A percentile compares a stretch with the other conserved stretches of the same genome.
These are phyloP conservation scores for Clavulina sp. DNA, from an alignment of 768 basidiomycete species.

Conservation along the genomic window DNA sequence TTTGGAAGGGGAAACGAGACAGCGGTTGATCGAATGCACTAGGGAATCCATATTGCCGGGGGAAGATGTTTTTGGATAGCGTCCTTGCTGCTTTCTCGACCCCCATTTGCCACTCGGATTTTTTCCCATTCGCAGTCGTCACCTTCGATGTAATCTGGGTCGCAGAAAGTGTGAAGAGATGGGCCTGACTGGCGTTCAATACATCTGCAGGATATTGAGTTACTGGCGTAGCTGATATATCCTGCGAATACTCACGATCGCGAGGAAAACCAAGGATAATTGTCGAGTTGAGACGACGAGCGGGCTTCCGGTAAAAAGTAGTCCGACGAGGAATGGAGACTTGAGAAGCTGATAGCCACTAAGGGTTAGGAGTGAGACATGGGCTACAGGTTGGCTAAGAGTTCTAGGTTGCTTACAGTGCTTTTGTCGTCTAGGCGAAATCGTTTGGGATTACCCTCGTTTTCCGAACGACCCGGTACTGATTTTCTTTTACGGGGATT, in stretches of 20 bases:
- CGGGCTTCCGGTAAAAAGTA: slow-evolving; percentile 51
- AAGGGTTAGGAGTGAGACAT: neutral
- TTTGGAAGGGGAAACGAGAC: too few species aligned
- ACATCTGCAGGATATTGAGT: neutral
- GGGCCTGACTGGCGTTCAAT: neutral
- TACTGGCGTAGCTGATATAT: neutral
- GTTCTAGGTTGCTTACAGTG: slow-evolving; percentile 15
- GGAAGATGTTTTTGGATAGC: slow-evolving; percentile 57
- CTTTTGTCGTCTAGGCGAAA: neutral
- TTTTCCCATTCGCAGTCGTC: slow-evolving; percentile 9
- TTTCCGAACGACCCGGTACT: neutral
- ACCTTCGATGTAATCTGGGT: slow-evolving; percentile 30
- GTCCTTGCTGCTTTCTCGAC: neutral
- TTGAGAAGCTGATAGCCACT: slow-evolving; percentile 28
- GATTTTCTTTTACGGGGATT: slow-evolving; percentile 4
- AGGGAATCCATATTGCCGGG: slow-evolving; percentile 52
- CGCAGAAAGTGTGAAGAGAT: slow-evolving; percentile 43
- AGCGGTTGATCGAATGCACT: slow-evolving; percentile 42
- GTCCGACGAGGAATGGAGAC: slow-evolving; percentile 35
- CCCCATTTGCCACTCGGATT: neutral
- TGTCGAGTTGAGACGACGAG: slow-evolving; percentile 27
- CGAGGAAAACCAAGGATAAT: slow-evolving; percentile 49
- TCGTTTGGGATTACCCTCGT: neutral
- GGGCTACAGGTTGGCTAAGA: slow-evolving; percentile 7
- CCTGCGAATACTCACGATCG: slow-evolving; percentile 31